Conservation (phyloP, 345 rosid genomes). For the Combretum micranthum region DNA sequence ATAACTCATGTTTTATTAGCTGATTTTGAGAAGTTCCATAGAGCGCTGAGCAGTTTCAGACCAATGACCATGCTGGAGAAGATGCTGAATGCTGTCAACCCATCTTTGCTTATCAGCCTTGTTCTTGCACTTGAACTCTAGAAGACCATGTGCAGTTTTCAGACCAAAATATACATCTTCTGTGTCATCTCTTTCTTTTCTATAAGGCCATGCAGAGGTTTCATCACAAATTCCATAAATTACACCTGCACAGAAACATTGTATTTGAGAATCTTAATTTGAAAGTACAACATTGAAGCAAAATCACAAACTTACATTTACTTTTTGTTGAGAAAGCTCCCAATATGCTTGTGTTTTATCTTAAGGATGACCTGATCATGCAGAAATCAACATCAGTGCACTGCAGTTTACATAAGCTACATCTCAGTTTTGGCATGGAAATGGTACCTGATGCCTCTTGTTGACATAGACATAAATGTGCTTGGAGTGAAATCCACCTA, state of each 20-base stretch:
- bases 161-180: slow-evolving; percentile 83
- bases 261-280: background rate
- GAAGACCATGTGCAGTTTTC: slow-evolving; percentile 86
- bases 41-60: slow-evolving; percentile 44
- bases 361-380: slow-evolving; percentile 52
- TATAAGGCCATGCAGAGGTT: slow-evolving; percentile 77
- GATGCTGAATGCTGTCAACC: slow-evolving; percentile 70
- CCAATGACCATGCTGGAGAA: slow-evolving; percentile 55
- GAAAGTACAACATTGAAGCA: background rate
- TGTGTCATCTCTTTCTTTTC: slow-evolving; percentile 64
- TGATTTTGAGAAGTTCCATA: slow-evolving; percentile 43
- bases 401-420: background rate
- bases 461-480: slow-evolving; percentile 51
- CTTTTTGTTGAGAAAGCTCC: slow-evolving; percentile 90
- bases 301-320: slow-evolving; percentile 42
- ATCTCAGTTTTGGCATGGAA: background rate
- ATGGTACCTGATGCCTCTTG: slow-evolving; percentile 70
- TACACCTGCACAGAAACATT: slow-evolving; percentile 31
- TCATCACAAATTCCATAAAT: slow-evolving; percentile 82
- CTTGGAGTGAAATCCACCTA: slow-evolving; percentile 67
- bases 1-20: slow-evolving; percentile 18
- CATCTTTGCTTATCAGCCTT: slow-evolving; percentile 82
- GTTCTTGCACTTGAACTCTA: slow-evolving; percentile 86
- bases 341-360: slow-evolving; percentile 79
- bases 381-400: background rate